These are phyloP conservation scores for Paramecium primaurelia DNA, from an alignment of 73 alveolate genomes.

Conservation along the genomic window DNA sequence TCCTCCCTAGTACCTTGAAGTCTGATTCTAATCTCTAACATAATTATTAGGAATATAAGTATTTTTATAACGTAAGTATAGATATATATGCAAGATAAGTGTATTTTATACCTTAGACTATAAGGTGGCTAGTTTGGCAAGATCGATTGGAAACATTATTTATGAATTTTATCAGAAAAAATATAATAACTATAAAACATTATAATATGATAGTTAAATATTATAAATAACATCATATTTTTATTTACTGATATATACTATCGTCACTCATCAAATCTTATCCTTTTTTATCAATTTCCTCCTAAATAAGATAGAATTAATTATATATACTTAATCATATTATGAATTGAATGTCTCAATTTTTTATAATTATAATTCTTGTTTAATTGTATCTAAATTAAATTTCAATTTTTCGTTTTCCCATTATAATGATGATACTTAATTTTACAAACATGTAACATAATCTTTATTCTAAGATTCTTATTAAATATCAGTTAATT, in stretches of 20 bases:
- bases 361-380: not conserved
- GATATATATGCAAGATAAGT: not conserved
- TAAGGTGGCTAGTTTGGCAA: conserved; percentile 40
- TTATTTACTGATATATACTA: not conserved
- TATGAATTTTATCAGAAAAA: conserved; percentile 18
- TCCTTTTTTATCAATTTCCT: conserved; percentile 33
- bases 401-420: conserved; percentile 31
- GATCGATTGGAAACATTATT: conserved; percentile 20
- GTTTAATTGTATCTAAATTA: conserved; percentile 14
- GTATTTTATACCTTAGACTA: conserved; percentile 1
- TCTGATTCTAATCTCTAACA: conserved; percentile 54
- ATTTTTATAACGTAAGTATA: not conserved
- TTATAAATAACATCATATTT: not conserved
- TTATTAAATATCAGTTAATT: not conserved
- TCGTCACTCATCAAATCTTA: conserved; percentile 33
- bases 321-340: conserved; percentile 8
- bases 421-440: not conserved
- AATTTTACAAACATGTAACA: not conserved
- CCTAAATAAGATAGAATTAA: not conserved
- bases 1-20: conserved; percentile 66
- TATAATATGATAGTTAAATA: not conserved
- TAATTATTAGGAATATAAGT: not conserved
- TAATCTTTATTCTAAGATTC: not conserved
- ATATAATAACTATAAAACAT: not conserved
- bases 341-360: conserved; percentile 15